Percentiles rank a stretch among this genome's conserved stretches.
Conservation (phyloP, 495 filamentous ascomycete species). For the Astrocystis sublimbata region DNA sequence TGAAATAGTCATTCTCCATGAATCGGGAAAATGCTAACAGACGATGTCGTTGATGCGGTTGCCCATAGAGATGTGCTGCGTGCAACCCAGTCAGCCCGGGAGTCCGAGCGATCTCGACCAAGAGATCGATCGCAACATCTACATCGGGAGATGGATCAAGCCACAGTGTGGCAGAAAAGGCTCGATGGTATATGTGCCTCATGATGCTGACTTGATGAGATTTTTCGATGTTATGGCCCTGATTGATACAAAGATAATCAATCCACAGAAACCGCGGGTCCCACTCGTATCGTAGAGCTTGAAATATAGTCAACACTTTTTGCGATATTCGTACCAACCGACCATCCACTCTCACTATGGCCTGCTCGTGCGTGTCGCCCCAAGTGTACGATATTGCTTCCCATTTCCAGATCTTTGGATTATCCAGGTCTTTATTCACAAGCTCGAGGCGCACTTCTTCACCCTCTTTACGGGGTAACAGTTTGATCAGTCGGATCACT, state of each 20-base stretch:
- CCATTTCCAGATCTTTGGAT: constrained; percentile 1
- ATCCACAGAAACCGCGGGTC: constrained; percentile 28
- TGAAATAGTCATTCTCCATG: constrained; percentile 19
- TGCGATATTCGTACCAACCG: constrained; percentile 2
- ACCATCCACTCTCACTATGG: constrained; percentile 2
- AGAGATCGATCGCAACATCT: constrained; percentile 7
- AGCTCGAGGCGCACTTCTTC: constrained; percentile 19
- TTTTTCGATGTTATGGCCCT: constrained; percentile 32
- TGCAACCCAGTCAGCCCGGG: constrained; percentile 5
- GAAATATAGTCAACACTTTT: constrained; percentile 9
- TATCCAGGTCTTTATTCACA: constrained; percentile 13
- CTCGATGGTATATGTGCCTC: constrained; percentile 35
- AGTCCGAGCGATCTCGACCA: constrained; percentile 2
- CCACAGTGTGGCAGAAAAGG: constrained; percentile 33
- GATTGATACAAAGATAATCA: constrained; percentile 44
- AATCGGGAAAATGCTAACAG: constrained; percentile 8
- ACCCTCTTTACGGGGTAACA: constrained; percentile 11
- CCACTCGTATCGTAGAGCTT: constrained; percentile 1
- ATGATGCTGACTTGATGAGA: constrained; percentile 36
- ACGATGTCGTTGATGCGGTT: constrained; percentile 4
- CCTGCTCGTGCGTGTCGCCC: constrained; percentile 21
- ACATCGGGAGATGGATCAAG: constrained; percentile 27
- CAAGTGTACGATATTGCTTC: constrained; percentile 34
- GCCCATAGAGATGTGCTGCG: constrained; percentile 6
- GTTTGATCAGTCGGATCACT: constrained; percentile 18